Conservation (phyloP, 2,329 filamentous ascomycete genomes). For the Simplicillium sp. region DNA sequence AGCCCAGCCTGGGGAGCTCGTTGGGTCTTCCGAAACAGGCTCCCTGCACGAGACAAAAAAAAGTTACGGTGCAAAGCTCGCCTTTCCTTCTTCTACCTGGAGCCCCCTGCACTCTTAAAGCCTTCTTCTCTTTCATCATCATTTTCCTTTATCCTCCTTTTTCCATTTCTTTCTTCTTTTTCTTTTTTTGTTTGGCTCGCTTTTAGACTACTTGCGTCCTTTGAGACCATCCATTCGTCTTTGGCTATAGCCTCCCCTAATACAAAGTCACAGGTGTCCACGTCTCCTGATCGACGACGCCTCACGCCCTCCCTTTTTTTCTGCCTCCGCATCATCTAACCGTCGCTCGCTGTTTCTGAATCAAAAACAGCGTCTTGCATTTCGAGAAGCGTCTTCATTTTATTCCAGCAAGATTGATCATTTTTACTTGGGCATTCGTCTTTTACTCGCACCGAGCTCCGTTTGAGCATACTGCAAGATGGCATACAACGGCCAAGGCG, state of each 20-base stretch:
- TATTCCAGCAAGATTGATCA: too few species aligned
- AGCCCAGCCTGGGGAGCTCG: not conserved
- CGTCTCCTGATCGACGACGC: not conserved
- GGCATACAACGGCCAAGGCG: constrained; percentile 56
- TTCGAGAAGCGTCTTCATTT: too few species aligned
- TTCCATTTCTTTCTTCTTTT: not conserved
- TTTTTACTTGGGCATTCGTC: too few species aligned
- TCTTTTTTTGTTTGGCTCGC: constrained; percentile 9
- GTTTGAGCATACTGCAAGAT: constrained; percentile 12
- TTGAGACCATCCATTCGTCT: constrained; percentile 2
- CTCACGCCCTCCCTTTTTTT: constrained; percentile 11
- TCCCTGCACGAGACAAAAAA: constrained; percentile 2
- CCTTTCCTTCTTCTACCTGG: too few species aligned
- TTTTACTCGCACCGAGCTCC: too few species aligned
- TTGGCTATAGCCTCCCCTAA: constrained; percentile 4
- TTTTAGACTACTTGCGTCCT: constrained; percentile 4
- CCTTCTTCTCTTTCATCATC: constrained; percentile 5
- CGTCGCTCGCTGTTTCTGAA: too few species aligned
- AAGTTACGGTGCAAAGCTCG: constrained; percentile 1
- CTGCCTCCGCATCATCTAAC: constrained; percentile 14
- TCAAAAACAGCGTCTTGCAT: too few species aligned
- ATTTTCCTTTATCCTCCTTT: not conserved
- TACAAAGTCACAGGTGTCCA: not conserved
- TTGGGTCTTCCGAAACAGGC: constrained; percentile 3
- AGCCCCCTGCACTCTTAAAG: constrained; percentile 5